phyloP scores from a whole-genome alignment of 495 filamentous ascomycete genomes.

The Staphylotrichum longicolle region DNA sequence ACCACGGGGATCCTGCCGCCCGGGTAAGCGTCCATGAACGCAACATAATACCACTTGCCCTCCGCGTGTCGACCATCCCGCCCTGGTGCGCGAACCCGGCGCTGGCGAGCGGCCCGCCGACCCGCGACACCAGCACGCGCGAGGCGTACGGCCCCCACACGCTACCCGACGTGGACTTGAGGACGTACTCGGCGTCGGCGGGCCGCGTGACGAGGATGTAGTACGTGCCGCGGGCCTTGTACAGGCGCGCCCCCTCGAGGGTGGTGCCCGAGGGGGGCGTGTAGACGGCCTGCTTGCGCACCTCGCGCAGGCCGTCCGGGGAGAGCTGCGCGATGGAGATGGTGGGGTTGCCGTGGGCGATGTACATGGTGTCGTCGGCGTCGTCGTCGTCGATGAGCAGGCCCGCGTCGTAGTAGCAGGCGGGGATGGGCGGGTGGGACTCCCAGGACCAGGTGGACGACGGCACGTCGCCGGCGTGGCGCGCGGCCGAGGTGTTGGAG shows the following conservation, averaged over 20 bases:
- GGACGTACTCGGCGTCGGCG: constrained; percentile 46
- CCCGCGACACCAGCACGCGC: constrained; percentile 37
- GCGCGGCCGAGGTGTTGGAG: constrained; percentile 27
- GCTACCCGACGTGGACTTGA: constrained; percentile 42
- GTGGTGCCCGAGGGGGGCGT: constrained; percentile 33
- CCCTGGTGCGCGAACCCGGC: constrained; percentile 55
- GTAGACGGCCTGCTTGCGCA: constrained; percentile 41
- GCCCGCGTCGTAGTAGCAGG: constrained; percentile 60
- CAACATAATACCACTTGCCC: constrained; percentile 59
- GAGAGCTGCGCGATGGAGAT: constrained; percentile 53
- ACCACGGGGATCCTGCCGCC: constrained; percentile 57
- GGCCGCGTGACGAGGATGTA: constrained; percentile 54
- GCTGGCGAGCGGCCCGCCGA: constrained; percentile 42
- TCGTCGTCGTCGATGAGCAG: constrained; percentile 58
- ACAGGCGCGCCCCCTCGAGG: constrained; percentile 58
- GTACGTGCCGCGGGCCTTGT: constrained; percentile 53
- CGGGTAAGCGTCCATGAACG: constrained; percentile 55
- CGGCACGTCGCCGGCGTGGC: constrained; percentile 20
- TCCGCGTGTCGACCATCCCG: constrained; percentile 53
- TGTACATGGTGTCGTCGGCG: constrained; percentile 51
- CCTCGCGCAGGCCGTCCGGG: constrained; percentile 44
- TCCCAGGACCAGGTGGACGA: constrained; percentile 35
- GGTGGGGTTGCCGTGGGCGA: constrained; percentile 52
- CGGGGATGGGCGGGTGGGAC: constrained; percentile 31
- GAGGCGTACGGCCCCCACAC: constrained; percentile 47